These are phyloP conservation scores for Cladorrhinum sp. DNA, from an alignment of 2,329 filamentous ascomycete genomes.

Conservation along the genomic window DNA sequence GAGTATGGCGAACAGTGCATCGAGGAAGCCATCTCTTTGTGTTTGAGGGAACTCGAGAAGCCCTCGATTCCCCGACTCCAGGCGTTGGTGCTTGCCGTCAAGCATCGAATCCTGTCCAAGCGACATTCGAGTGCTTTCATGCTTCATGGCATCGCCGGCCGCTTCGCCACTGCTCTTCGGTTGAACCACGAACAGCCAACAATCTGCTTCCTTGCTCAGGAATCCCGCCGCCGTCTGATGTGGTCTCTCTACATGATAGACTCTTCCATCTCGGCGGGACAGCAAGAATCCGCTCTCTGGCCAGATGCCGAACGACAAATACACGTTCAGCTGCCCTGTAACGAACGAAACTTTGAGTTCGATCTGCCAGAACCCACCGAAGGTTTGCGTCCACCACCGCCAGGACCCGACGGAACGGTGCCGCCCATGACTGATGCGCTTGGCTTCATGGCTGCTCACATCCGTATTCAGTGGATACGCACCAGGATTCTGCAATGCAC, in stretches of 20 bases:
- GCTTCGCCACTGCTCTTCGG: constrained; percentile 48
- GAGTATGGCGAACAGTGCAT: constrained; percentile 54
- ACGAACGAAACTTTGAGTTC: constrained; percentile 54
- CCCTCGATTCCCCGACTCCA: constrained; percentile 56
- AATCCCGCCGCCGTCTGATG: constrained; percentile 45
- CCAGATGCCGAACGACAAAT: constrained; percentile 39
- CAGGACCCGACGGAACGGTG: constrained; percentile 41
- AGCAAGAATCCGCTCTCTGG: constrained; percentile 46
- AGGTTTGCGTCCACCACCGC: constrained; percentile 43
- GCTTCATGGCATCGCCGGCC: constrained; percentile 44
- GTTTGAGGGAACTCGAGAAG: constrained; percentile 52
- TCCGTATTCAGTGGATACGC: constrained; percentile 54
- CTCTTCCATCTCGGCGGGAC: constrained; percentile 45
- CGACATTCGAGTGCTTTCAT: constrained; percentile 48
- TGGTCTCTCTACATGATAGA: constrained; percentile 50
- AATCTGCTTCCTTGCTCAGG: constrained; percentile 43
- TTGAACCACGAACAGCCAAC: constrained; percentile 48
- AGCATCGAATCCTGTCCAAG: constrained; percentile 45
- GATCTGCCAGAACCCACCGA: constrained; percentile 56
- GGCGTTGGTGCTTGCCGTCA: constrained; percentile 45
- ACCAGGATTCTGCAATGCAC: constrained; percentile 54
- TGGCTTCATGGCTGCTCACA: constrained; percentile 54
- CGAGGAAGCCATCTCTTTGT: constrained; percentile 52
- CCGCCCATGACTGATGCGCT: constrained; percentile 51
- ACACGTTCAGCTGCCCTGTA: constrained; percentile 47